phyloP scores from a whole-genome alignment of 306 rosid species.

The Ammopiptanthus mongolicus region DNA sequence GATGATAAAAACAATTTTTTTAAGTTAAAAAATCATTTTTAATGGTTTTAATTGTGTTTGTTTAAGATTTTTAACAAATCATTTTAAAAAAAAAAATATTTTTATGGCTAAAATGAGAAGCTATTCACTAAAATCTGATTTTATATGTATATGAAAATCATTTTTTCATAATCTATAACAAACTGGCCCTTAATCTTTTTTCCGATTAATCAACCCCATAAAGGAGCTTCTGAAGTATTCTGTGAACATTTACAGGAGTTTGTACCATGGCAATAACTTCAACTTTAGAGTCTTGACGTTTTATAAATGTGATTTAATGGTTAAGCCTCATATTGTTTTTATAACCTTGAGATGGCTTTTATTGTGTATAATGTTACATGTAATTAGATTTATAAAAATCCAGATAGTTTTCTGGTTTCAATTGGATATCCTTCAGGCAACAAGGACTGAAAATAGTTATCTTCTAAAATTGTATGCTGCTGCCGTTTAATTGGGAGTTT shows the following conservation, averaged over 20 bases:
- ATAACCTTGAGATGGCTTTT: conserved; percentile 5
- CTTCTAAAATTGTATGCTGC: conserved; percentile 6
- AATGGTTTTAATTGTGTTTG: no score
- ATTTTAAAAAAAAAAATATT: no score
- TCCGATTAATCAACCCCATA: neutral
- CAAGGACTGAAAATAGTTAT: neutral
- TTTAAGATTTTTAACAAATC: no score
- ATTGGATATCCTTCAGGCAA: neutral
- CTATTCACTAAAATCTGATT: no score
- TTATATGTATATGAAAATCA: no score
- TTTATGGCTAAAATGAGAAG: no score
- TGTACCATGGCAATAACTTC: neutral
- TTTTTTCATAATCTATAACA: no score
- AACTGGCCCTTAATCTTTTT: neutral
- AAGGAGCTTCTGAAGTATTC: conserved; percentile 3
- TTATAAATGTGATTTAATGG: conserved; percentile 1
- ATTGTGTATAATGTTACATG: neutral
- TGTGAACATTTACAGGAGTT: neutral
- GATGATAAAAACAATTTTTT: no score
- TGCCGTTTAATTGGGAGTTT: neutral
- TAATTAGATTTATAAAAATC: neutral
- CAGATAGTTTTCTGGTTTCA: neutral
- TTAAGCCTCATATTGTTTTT: conserved; percentile 7
- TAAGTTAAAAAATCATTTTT: no score
- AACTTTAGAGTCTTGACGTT: neutral